Conservation (phyloP, 148 eudicot species). For the Rhododendron mucronatum region DNA sequence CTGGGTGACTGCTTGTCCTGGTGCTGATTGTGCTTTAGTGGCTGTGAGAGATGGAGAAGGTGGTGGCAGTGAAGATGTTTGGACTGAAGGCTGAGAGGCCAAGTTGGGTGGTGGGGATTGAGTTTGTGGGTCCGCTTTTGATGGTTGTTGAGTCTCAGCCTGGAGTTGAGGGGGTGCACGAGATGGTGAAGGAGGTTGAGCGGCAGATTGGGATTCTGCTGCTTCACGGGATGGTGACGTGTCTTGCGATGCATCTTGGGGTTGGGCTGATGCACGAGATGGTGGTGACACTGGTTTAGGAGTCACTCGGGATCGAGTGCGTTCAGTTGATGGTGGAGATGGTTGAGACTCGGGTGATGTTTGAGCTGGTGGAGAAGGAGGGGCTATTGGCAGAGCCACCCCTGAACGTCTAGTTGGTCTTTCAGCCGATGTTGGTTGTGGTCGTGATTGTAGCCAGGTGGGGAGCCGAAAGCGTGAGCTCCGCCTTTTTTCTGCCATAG, state of each 20-base stretch:
- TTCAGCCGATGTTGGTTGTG: neutral
- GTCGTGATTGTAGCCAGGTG: conserved; percentile 2
- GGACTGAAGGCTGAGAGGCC: neutral
- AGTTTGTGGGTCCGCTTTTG: conserved; percentile 6
- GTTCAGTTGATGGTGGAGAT: conserved; percentile 5
- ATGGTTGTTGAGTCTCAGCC: conserved; percentile 13
- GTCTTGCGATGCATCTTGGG: neutral
- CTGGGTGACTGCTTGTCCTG: neutral
- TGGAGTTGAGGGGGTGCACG: conserved; percentile 9
- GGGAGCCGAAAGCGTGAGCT: conserved; percentile 14
- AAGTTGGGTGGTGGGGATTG: conserved; percentile 23
- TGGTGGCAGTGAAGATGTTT: neutral
- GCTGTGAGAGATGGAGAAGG: conserved; percentile 1
- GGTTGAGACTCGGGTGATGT: neutral
- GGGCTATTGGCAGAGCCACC: neutral
- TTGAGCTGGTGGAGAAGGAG: conserved; percentile 11
- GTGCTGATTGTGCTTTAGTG: conserved; percentile 10
- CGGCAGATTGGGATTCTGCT: neutral
- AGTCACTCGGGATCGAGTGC: neutral
- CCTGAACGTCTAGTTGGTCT: neutral
- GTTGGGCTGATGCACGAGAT: neutral
- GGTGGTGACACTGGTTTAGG: neutral
- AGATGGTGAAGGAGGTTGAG: conserved; percentile 16
- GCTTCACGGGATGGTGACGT: neutral
- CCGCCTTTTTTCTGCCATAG: conserved; percentile 16